phyloP scores from a whole-genome alignment of 768 basidiomycete species.

The Hygrocybe punicea region DNA sequence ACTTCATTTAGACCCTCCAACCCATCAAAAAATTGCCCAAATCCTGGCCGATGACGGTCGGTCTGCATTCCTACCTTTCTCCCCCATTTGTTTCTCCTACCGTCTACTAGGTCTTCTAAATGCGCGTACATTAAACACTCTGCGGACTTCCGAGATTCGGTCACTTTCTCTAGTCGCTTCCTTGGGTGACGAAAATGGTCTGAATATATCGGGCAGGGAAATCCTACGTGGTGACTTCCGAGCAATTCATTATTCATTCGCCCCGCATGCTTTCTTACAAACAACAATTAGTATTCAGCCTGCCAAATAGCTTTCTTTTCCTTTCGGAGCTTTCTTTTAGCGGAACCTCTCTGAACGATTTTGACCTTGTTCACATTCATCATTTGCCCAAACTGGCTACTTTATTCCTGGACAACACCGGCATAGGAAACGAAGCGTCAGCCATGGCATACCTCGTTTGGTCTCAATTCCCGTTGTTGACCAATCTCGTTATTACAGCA shows the following conservation, averaged over 20 bases:
- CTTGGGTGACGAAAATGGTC: constrained; percentile 45
- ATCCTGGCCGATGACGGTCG: constrained; percentile 40
- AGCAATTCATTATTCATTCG: background rate
- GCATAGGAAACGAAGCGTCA: constrained; percentile 62
- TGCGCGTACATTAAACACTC: constrained; percentile 40
- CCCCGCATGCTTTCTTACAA: constrained; percentile 9
- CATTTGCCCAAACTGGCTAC: constrained; percentile 49
- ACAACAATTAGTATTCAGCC: constrained; percentile 44
- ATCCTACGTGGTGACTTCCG: constrained; percentile 40
- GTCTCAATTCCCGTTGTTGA: constrained; percentile 10
- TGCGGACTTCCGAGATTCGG: constrained; percentile 46
- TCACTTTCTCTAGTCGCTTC: constrained; percentile 47
- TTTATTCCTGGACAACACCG: constrained; percentile 50
- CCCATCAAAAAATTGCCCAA: constrained; percentile 44
- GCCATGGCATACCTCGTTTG: constrained; percentile 15
- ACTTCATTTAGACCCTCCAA: constrained; percentile 22
- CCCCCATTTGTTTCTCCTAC: background rate
- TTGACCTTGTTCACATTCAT: constrained; percentile 50
- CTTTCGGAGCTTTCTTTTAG: constrained; percentile 51
- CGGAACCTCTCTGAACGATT: constrained; percentile 43
- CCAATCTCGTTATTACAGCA: constrained; percentile 30
- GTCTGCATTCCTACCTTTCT: too few relatives aligned
- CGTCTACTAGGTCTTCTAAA: constrained; percentile 45
- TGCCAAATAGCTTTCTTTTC: constrained; percentile 49
- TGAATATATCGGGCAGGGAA: constrained; percentile 46